Conservation (phyloP, 768 basidiomycete species). For the Cystobasidium onofrii region DNA sequence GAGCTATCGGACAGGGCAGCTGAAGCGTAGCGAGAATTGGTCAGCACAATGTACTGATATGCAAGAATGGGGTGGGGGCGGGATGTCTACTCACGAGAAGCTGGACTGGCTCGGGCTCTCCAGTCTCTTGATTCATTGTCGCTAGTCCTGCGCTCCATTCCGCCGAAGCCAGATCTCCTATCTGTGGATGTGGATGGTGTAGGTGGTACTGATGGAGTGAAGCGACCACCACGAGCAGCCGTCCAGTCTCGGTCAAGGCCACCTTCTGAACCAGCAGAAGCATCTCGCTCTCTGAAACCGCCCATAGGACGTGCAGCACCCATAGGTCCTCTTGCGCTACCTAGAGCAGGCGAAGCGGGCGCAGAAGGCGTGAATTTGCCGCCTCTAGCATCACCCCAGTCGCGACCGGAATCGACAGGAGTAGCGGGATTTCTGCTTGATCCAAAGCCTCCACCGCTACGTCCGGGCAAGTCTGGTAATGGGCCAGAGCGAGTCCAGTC, state of each 20-base stretch:
- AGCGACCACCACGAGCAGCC: conserved; percentile 24
- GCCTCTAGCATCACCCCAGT: conserved; percentile 39
- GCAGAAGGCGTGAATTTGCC: conserved; percentile 38
- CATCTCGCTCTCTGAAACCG: conserved; percentile 34
- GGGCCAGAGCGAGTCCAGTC: conserved; percentile 46
- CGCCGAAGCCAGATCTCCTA: conserved; percentile 50
- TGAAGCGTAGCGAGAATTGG: too few relatives aligned
- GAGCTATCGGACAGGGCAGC: not conserved
- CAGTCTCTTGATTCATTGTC: conserved; percentile 40
- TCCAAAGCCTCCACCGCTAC: conserved; percentile 40
- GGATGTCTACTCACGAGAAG: conserved; percentile 54
- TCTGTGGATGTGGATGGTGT: conserved; percentile 41
- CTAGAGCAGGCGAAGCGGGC: conserved; percentile 28
- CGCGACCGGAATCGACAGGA: conserved; percentile 36
- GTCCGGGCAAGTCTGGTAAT: conserved; percentile 44
- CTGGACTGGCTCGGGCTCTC: conserved; percentile 45
- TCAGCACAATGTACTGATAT: too few relatives aligned
- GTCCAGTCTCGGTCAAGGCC: conserved; percentile 42
- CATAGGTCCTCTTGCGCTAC: conserved; percentile 23
- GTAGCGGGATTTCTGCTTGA: conserved; percentile 34
- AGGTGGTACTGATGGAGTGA: conserved; percentile 39
- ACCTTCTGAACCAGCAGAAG: conserved; percentile 32
- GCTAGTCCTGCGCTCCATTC: conserved; percentile 69
- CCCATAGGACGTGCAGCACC: not conserved
- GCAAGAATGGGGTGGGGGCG: too few relatives aligned